Evolutionary conservation across 169 alveolate genomes (phyloP), one percentile per base, ranked within the genome.

Genomic region (Plasmodium falciparum): DNA sequence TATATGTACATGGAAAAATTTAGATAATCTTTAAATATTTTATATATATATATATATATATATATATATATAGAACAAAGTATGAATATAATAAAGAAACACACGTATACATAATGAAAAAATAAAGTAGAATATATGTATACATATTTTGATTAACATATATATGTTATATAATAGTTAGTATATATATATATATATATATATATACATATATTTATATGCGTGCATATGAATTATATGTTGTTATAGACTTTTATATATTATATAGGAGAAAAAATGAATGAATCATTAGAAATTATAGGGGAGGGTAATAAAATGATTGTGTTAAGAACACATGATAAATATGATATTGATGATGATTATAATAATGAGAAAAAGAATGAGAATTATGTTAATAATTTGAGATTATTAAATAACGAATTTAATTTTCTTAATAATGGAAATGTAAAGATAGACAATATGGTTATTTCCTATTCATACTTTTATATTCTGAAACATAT

Each of bases 271-370:
- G 59, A 61, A 5, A 54, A 61, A 43, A 70, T 85, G 92, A 63
- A 72, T 29, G 26, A 63, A 2, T 13, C 69, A 22, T 15, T 85
- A 47, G 92, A 85, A 59, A 47, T 85, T 17, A 26, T 85, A 8
- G 92, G 92, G 17, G 92, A 85, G 71, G 92, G 92, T 9, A 45
- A 59, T 54, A 85, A 71, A 45, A 45, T 85, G 92, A 61, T 85
- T 33, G 92, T 85, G 43, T 15, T 85, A 39, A 70, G 63, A 43
- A 73, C 33, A 65, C 59, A 24, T 6, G 74, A 63, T 13, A 74
- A 65, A 43, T 49, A 65, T 29, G 54, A 65, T 13, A 56, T 24
- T 17, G 62, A 70, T 50, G 62, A 12, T 26, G 62, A 12, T 26
- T 62, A 45, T n/a, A 74, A 65, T 22, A 52, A 65, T 26, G 52